Percentiles rank a stretch among this genome's conserved stretches.
phyloP scores from a whole-genome alignment of 768 basidiomycete genomes.

The Leucosporidium yakuticum region DNA sequence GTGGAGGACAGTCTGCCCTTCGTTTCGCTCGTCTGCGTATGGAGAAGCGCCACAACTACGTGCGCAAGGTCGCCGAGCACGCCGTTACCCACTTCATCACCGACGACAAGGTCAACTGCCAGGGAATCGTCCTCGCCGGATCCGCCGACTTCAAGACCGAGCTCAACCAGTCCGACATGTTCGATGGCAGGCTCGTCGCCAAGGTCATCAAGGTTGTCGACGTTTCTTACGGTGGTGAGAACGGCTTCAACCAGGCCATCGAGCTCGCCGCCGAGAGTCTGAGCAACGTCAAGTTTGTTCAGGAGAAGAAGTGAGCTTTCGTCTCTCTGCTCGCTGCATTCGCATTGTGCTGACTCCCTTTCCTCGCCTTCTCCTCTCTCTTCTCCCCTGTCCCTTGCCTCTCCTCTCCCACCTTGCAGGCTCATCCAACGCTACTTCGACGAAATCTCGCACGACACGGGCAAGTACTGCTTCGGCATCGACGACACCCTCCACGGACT shows the following conservation, averaged over 20 bases:
- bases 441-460: conserved; percentile 96
- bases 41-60: conserved; percentile 99
- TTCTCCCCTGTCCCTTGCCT: neutral
- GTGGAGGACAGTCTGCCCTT: conserved; percentile 98
- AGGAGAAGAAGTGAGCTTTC: conserved; percentile 67
- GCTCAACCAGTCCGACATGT: conserved; percentile 91
- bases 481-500: conserved; percentile 94
- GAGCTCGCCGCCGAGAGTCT: conserved; percentile 93
- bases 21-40: conserved; percentile 99
- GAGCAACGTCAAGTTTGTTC: conserved; percentile 98
- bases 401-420: conserved; percentile 11
- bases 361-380: neutral
- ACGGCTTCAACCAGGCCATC: conserved; percentile 99
- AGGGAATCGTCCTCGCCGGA: conserved; percentile 90
- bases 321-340: no score
- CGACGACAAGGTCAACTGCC: conserved; percentile 95
- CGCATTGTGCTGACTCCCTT: no score
- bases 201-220: conserved; percentile 98
- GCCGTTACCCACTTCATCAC: conserved; percentile 98
- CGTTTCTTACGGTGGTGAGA: conserved; percentile 96
- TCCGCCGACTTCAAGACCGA: conserved; percentile 99
- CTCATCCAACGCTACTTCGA: conserved; percentile 98
- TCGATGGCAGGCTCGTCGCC: conserved; percentile 75
- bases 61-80: conserved; percentile 93
- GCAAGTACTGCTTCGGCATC: conserved; percentile 94